Conservation (phyloP, 495 filamentous ascomycete genomes). For the Annulohypoxylon moriforme region DNA sequence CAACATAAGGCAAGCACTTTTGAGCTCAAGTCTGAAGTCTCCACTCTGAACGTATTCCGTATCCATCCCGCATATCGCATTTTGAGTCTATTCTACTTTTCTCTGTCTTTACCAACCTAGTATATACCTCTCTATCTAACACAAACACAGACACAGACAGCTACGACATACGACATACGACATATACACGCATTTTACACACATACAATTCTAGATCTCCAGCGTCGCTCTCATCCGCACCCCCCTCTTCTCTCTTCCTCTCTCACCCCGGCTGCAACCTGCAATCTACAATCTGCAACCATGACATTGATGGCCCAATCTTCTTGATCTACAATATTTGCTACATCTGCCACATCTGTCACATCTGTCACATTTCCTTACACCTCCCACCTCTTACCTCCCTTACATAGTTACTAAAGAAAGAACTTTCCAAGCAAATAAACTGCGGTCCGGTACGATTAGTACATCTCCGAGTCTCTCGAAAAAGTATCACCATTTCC, state of each 20-base stretch:
- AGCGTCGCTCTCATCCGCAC: conserved; percentile 25
- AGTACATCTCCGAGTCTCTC: conserved; percentile 7
- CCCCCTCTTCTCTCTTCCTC: background rate
- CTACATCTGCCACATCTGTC: conserved; percentile 1
- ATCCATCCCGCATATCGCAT: background rate
- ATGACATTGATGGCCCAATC: conserved; percentile 18
- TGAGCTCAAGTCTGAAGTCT: conserved; percentile 6
- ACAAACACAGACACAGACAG: background rate
- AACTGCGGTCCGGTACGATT: conserved; percentile 2
- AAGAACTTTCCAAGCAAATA: conserved; percentile 1
- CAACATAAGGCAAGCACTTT: background rate
- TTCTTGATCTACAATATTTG: background rate
- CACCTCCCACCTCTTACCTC: background rate
- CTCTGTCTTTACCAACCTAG: background rate
- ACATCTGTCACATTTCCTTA: background rate
- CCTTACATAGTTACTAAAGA: conserved; percentile 12
- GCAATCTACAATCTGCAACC: background rate
- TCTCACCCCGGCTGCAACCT: conserved; percentile 8
- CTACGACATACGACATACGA: background rate
- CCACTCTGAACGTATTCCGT: background rate
- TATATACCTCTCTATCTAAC: background rate
- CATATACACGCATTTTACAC: background rate
- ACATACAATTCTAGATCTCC: conserved; percentile 9
- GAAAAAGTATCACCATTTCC: conserved; percentile 3
- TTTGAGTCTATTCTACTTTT: background rate